Evolutionary conservation across 495 filamentous ascomycete species (phyloP).

Genomic region (Xylaria palmicola): DNA sequence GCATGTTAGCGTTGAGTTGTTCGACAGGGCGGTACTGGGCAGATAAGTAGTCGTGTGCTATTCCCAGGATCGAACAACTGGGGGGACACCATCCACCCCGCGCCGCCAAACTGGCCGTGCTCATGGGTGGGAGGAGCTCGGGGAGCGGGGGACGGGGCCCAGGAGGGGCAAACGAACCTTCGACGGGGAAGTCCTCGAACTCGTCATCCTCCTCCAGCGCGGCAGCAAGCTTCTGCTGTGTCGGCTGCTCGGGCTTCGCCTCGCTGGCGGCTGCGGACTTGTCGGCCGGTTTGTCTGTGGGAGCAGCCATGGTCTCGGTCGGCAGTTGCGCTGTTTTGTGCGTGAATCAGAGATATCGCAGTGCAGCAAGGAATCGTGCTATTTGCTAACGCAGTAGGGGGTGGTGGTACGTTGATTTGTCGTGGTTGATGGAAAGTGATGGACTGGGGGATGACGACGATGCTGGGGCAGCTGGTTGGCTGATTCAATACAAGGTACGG

Average conservation of each 20-base stretch:
- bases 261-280: slow-evolving; percentile 42
- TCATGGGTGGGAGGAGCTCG: not conserved
- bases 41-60: not conserved
- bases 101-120: not conserved
- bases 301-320: slow-evolving; percentile 22
- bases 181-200: slow-evolving; percentile 97
- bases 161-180: slow-evolving; percentile 59
- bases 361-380: not conserved
- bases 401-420: not conserved
- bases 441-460: slow-evolving; percentile 1
- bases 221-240: slow-evolving; percentile 42
- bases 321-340: not conserved
- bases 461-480: not conserved
- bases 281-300: slow-evolving; percentile 31
- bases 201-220: slow-evolving; percentile 95
- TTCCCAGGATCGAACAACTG: not conserved
- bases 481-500: not conserved
- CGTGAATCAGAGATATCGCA: not conserved
- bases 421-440: not conserved
- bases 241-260: slow-evolving; percentile 40
- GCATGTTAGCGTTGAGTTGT: not conserved
- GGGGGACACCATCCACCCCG: not conserved
- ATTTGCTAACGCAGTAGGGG: no score
- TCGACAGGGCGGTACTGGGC: not conserved
- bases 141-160: not conserved